Evolutionary conservation across 2,329 filamentous ascomycete species (phyloP), one percentile per base, ranked within the genome.

Genomic region (Conoideocrella luteorostrata): DNA sequence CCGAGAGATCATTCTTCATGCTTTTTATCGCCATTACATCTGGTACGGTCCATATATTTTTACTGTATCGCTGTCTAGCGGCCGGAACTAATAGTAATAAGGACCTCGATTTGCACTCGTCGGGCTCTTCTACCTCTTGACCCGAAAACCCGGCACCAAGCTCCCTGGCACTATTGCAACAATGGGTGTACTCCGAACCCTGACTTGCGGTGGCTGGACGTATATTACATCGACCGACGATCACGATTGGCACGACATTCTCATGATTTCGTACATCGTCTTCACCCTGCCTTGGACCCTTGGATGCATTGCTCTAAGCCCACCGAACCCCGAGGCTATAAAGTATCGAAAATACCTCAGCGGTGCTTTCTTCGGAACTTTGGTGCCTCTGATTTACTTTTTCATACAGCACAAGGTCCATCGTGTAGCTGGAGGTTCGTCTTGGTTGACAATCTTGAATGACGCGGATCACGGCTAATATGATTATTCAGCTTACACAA

Each of bases 391-490:
- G 61, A 77, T 97, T 17, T 97, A 96, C 71, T 98, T 89, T 63
- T 98, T 96, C 63, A 95, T 98, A 51, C 93, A 96, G 65, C 93
- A 98, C 74, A 98, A 98, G 67, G 87, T 98, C 41, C 89, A 98
- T 64, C 88, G 84, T 47, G 80, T 97, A 49, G 75, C 93, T 46
- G 93, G 93, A 75, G 93, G 91, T 97, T 72, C 65, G 82, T 61
- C n/a, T 29, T n/a, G n/a, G n/a, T n/a, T n/a, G n/a, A n/a, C n/a
- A n/a, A n/a, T n/a, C n/a, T n/a, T n/a, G n/a, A n/a, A n/a, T n/a
- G n/a, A n/a, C n/a, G n/a, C n/a, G n/a, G n/a, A n/a, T n/a, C n/a
- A n/a, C n/a, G n/a, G 12, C 28, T 30, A 15, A 34, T 13, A 18
- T n/a, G 47, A 44, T 47, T 53, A 41, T 54, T 34, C 56, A 97